A percentile compares a stretch with the other conserved stretches of the same genome.
Evolutionary conservation across 2,329 filamentous ascomycete species (phyloP).

Genomic region (Colletotrichum orbiculare): DNA sequence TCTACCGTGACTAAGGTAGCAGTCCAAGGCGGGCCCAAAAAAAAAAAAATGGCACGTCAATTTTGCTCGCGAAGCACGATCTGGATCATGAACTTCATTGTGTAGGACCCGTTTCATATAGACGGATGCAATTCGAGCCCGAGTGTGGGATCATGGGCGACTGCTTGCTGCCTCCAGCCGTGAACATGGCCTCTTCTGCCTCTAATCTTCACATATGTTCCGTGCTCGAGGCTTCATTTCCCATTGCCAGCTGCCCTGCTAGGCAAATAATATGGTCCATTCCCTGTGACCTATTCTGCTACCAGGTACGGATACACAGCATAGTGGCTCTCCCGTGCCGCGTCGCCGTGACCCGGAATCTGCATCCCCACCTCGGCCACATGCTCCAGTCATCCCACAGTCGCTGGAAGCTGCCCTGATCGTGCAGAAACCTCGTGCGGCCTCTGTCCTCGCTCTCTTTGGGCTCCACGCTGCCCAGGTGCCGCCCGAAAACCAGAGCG

Average conservation of each 20-base stretch:
- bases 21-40: too few relatives aligned
- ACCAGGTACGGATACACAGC: conserved; percentile 34
- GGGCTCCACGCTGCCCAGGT: conserved; percentile 55
- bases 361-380: conserved; percentile 35
- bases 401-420: conserved; percentile 59
- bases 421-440: conserved; percentile 55
- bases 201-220: too few relatives aligned
- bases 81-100: too few relatives aligned
- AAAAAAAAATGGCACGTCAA: too few relatives aligned
- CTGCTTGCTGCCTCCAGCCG: too few relatives aligned
- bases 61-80: too few relatives aligned
- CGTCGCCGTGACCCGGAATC: conserved; percentile 37
- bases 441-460: conserved; percentile 41
- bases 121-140: too few relatives aligned
- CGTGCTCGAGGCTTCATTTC: too few relatives aligned
- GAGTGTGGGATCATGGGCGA: too few relatives aligned
- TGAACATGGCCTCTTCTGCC: too few relatives aligned
- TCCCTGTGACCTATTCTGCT: background rate
- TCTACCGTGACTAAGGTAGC: conserved; percentile 7
- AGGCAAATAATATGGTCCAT: background rate
- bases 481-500: conserved; percentile 62
- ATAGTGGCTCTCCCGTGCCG: conserved; percentile 34
- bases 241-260: too few relatives aligned
- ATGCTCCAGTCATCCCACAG: conserved; percentile 64
- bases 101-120: too few relatives aligned